These are phyloP conservation scores for Trametes elegans DNA, from an alignment of 768 basidiomycete species.

Conservation along the genomic window DNA sequence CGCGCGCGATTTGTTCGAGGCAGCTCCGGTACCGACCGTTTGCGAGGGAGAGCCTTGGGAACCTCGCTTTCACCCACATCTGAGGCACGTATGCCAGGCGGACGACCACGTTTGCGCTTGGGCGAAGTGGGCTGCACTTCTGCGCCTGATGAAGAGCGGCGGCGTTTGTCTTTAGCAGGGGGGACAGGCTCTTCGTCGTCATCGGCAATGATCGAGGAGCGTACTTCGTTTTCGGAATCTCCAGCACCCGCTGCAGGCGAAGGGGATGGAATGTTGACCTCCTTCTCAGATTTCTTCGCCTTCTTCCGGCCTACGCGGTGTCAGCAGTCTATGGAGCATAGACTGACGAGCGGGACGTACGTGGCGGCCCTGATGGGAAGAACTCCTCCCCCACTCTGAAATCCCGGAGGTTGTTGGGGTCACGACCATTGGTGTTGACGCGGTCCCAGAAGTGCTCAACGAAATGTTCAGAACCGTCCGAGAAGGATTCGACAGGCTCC, in stretches of 20 bases:
- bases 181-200: neutral
- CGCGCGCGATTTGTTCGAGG: neutral
- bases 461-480: constrained; percentile 52
- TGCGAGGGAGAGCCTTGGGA: neutral
- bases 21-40: neutral
- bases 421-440: constrained; percentile 39
- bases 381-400: constrained; percentile 59
- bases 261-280: neutral
- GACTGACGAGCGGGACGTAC: constrained; percentile 33
- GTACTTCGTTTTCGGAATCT: constrained; percentile 20
- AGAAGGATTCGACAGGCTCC: constrained; percentile 65
- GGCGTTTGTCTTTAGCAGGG: neutral
- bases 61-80: constrained; percentile 1
- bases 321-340: neutral
- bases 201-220: constrained; percentile 12
- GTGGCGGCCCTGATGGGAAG: constrained; percentile 55
- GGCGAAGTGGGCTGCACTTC: neutral
- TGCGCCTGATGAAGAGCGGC: constrained; percentile 8
- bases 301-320: constrained; percentile 7
- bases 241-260: neutral
- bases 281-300: constrained; percentile 1
- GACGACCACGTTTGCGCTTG: constrained; percentile 10
- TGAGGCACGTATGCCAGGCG: constrained; percentile 4
- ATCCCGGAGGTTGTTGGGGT: constrained; percentile 43
- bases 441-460: constrained; percentile 38